Conservation (phyloP, 129 eudicot genomes). For the Ambrosia artemisiifolia region DNA sequence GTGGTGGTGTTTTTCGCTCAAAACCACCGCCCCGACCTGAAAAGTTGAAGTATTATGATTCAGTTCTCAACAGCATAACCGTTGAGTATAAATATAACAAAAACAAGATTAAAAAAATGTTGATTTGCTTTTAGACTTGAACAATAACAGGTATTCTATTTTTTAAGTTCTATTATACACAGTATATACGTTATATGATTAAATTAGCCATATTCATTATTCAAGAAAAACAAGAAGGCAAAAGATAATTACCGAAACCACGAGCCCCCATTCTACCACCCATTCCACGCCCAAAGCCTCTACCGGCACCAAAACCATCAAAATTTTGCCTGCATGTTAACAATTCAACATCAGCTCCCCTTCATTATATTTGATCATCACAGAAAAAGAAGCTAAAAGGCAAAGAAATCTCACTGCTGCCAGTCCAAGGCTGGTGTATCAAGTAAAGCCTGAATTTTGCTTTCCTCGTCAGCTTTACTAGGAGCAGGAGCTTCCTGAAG, state of each 20-base stretch:
- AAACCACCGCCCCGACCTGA: conserved; percentile 73
- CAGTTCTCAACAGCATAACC: conserved; percentile 14
- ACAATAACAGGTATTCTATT: conserved; percentile 1
- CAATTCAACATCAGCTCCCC: not conserved
- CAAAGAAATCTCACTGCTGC: conserved; percentile 66
- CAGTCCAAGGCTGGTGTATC: conserved; percentile 92
- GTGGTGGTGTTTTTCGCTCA: conserved; percentile 88
- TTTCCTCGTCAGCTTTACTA: conserved; percentile 86
- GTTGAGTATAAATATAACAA: conserved; percentile 14
- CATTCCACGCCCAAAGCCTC: conserved; percentile 93
- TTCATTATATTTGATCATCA: not conserved
- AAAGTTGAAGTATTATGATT: conserved; percentile 9
- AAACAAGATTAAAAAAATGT: not conserved
- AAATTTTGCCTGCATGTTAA: conserved; percentile 57
- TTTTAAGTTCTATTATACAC: not conserved
- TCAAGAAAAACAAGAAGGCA: not conserved
- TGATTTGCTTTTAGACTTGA: not conserved
- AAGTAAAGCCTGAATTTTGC: conserved; percentile 79
- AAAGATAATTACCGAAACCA: conserved; percentile 72
- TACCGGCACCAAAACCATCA: conserved; percentile 80
- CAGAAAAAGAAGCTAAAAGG: not conserved
- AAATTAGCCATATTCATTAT: not conserved
- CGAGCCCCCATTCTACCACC: conserved; percentile 87
- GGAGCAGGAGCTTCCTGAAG: conserved; percentile 69
- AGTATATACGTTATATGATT: not conserved